Evolutionary conservation across 306 rosid genomes (phyloP).

Genomic region (Hippophae tibetana): DNA sequence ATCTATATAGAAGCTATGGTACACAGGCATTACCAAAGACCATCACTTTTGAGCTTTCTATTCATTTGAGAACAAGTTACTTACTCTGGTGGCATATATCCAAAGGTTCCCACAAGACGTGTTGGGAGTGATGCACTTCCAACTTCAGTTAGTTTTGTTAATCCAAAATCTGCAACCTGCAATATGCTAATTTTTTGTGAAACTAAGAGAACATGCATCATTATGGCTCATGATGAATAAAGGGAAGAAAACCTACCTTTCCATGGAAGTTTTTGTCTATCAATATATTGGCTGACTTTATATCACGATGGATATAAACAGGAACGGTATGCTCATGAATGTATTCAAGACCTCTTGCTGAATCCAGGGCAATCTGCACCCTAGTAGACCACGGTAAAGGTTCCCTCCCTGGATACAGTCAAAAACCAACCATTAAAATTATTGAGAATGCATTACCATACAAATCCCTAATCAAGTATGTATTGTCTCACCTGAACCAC

Average conservation of each 20-base stretch:
- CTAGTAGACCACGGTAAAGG: slow-evolving; percentile 78
- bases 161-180: slow-evolving; percentile 97
- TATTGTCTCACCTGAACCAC: slow-evolving; percentile 59
- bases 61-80: slow-evolving; percentile 8
- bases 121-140: slow-evolving; percentile 76
- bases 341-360: slow-evolving; percentile 96
- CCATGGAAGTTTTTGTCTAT: slow-evolving; percentile 73
- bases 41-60: slow-evolving; percentile 9
- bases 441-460: slow-evolving; percentile 1
- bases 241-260: slow-evolving; percentile 43
- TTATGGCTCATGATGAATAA: slow-evolving; percentile 1
- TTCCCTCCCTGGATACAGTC: slow-evolving; percentile 46
- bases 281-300: slow-evolving; percentile 91
- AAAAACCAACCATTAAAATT: slow-evolving; percentile 11
- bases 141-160: slow-evolving; percentile 83
- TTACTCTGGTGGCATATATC: slow-evolving; percentile 95
- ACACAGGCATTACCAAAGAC: neutral
- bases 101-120: slow-evolving; percentile 84
- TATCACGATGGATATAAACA: slow-evolving; percentile 90
- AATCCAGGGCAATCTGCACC: slow-evolving; percentile 91
- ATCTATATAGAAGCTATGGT: slow-evolving; percentile 2
- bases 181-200: slow-evolving; percentile 6
- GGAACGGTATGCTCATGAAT: slow-evolving; percentile 98
- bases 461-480: slow-evolving; percentile 12
- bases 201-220: slow-evolving; percentile 16